Percentiles rank a stretch among this genome's conserved stretches.
Evolutionary conservation across 176 grass and related monocot genomes (phyloP).

Genomic region (Panicum miliaceum): DNA sequence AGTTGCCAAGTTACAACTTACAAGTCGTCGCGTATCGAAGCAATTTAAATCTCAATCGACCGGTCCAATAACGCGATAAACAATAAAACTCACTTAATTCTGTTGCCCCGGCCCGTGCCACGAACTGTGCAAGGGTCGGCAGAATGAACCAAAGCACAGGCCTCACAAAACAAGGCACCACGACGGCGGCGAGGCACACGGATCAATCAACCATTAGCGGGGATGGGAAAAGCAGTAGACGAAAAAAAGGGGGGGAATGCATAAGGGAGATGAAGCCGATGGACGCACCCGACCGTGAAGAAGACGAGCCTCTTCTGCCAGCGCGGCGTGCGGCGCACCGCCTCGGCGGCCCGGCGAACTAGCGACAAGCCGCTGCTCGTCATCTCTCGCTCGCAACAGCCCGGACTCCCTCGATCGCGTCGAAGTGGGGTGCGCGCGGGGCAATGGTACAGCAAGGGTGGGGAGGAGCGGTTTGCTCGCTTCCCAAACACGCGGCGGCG

Average conservation of each 20-base stretch:
- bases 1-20: not conserved
- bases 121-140: not conserved
- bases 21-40: not conserved
- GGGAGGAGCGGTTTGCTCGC: slow-evolving; percentile 41
- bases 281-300: slow-evolving; percentile 55
- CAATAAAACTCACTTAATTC: not conserved
- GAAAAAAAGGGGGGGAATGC: not conserved
- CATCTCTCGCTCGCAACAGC: slow-evolving; percentile 1
- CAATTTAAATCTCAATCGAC: not conserved
- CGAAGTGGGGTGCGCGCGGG: not conserved
- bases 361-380: slow-evolving; percentile 34
- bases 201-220: not conserved
- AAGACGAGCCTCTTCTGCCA: slow-evolving; percentile 63
- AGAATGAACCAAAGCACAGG: not conserved
- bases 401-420: not conserved
- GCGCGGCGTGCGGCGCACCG: slow-evolving; percentile 36
- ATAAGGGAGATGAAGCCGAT: slow-evolving; percentile 3
- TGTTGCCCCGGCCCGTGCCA: not conserved
- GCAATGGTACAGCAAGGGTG: slow-evolving; percentile 14
- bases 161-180: not conserved
- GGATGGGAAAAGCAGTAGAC: not conserved
- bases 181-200: not conserved
- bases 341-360: slow-evolving; percentile 40
- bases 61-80: not conserved
- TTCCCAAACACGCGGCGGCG: slow-evolving; percentile 54